These are phyloP conservation scores for Fusarium coicis DNA, from an alignment of 2,329 filamentous ascomycete species.

Conservation along the genomic window DNA sequence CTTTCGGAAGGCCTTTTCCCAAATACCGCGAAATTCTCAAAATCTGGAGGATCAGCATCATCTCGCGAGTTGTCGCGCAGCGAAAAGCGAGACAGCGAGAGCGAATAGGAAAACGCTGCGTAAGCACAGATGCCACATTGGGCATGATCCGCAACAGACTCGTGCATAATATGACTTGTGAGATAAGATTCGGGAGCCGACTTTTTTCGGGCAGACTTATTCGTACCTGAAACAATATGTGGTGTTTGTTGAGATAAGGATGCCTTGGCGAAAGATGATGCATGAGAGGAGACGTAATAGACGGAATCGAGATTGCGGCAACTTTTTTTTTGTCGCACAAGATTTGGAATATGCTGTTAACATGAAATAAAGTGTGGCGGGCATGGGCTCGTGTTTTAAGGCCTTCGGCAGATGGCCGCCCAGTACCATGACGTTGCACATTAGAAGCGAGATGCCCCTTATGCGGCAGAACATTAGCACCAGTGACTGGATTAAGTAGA, in stretches of 20 bases:
- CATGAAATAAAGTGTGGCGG: neutral
- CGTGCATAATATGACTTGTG: neutral
- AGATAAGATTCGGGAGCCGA: neutral
- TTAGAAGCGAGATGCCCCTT: neutral
- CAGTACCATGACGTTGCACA: neutral
- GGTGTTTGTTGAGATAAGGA: neutral
- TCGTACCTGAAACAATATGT: neutral
- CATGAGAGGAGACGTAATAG: neutral
- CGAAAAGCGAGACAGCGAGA: neutral
- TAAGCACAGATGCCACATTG: neutral
- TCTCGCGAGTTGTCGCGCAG: neutral
- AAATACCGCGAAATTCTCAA: rapidly evolving
- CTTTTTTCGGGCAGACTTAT: neutral
- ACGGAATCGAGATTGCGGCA: neutral
- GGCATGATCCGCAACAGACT: neutral
- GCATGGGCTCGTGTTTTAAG: neutral
- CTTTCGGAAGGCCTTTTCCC: neutral
- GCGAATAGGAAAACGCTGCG: neutral
- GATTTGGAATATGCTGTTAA: neutral
- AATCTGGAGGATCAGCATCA: neutral
- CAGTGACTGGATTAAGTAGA: neutral
- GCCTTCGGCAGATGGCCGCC: rapidly evolving
- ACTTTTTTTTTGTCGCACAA: conserved; percentile 25
- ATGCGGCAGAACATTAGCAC: rapidly evolving
- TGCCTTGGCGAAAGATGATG: neutral